These are phyloP conservation scores for Hypoxylon sp. DNA, from an alignment of 2,329 filamentous ascomycete genomes.

Conservation along the genomic window DNA sequence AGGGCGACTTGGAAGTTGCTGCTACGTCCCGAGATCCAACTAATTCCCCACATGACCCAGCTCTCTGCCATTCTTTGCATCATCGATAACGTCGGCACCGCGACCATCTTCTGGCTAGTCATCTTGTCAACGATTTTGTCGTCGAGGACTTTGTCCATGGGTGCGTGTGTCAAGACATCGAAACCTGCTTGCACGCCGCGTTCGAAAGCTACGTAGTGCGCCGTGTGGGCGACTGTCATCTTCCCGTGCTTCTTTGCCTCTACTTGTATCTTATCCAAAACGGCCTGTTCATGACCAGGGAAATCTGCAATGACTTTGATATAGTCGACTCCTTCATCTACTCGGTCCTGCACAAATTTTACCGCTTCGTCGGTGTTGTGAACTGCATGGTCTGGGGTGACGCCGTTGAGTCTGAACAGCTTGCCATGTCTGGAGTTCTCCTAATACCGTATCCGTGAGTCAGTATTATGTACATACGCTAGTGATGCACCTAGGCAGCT, in stretches of 20 bases:
- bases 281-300: constrained; percentile 43
- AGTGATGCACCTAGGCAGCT: background rate
- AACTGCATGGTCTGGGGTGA: constrained; percentile 29
- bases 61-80: constrained; percentile 41
- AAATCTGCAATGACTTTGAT: constrained; percentile 49
- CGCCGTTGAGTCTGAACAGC: constrained; percentile 30
- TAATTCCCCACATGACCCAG: constrained; percentile 42
- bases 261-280: constrained; percentile 43
- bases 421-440: constrained; percentile 38
- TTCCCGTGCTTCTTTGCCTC: constrained; percentile 45
- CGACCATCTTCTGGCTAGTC: constrained; percentile 39
- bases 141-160: constrained; percentile 47
- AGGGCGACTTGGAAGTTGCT: constrained; percentile 44
- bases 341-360: constrained; percentile 39
- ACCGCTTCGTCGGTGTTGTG: constrained; percentile 35
- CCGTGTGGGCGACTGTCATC: constrained; percentile 48
- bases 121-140: constrained; percentile 36
- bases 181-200: constrained; percentile 48
- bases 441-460: constrained; percentile 5
- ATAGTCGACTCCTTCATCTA: constrained; percentile 46
- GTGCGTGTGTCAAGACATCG: constrained; percentile 49
- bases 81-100: constrained; percentile 48
- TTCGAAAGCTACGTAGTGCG: constrained; percentile 44
- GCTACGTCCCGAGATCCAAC: constrained; percentile 18
- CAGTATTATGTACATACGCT: background rate